Percentiles rank a stretch among this genome's conserved stretches.
Evolutionary conservation across 768 basidiomycete species (phyloP).

Genomic region (Amanita exitialis): DNA sequence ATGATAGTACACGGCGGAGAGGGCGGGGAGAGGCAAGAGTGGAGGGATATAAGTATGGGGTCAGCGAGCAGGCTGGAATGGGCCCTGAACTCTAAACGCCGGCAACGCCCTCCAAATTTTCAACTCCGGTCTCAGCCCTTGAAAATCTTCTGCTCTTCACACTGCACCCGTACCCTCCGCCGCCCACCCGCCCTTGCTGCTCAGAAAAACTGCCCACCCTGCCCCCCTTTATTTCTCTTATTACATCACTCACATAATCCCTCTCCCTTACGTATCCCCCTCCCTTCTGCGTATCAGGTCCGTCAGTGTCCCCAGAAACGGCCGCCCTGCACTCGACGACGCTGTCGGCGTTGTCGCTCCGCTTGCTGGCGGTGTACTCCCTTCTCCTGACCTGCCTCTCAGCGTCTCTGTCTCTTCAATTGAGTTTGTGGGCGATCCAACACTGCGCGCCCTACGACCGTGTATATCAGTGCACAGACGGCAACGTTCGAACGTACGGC

Average conservation of each 20-base stretch:
- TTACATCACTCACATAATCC: not conserved
- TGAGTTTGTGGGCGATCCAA: conserved; percentile 19
- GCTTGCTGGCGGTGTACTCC: conserved; percentile 36
- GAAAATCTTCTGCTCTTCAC: conserved; percentile 18
- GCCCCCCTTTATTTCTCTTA: not conserved
- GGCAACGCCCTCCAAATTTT: conserved; percentile 42
- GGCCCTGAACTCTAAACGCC: conserved; percentile 37
- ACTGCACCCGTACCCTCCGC: conserved; percentile 9
- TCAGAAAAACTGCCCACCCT: conserved; percentile 1
- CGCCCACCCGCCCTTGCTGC: conserved; percentile 2
- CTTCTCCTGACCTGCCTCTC: conserved; percentile 14
- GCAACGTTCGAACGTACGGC: conserved; percentile 27
- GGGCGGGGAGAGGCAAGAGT: conserved; percentile 10
- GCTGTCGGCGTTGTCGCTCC: conserved; percentile 50
- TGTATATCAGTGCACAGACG: conserved; percentile 12
- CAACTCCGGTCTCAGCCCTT: conserved; percentile 33
- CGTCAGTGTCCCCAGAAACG: conserved; percentile 53
- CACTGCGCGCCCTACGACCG: conserved; percentile 10
- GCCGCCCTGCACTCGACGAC: conserved; percentile 24
- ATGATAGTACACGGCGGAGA: conserved; percentile 66
- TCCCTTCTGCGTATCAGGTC: conserved; percentile 42
- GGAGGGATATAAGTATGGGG: conserved; percentile 33
- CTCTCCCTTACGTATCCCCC: not conserved
- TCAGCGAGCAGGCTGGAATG: conserved; percentile 30
- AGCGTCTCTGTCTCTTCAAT: conserved; percentile 16